Evolutionary conservation across 352 stramenopile genomes (phyloP), one percentile per base, ranked within the genome.

Genomic region (Phytophthora melonis): DNA sequence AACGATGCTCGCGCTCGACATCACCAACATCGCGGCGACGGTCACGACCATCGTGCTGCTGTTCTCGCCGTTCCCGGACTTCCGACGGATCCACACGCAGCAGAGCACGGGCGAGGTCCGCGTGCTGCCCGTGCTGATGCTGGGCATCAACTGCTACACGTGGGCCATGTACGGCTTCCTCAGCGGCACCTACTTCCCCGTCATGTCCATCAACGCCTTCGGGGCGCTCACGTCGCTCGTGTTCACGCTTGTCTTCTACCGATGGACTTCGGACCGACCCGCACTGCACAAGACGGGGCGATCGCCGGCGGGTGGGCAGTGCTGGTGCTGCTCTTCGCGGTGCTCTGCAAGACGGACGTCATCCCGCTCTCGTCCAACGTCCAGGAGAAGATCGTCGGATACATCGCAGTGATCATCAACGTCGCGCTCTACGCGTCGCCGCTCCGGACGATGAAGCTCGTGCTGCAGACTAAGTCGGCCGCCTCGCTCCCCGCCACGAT

Each of bases 111-210:
- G 75, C 19, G 67, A 75, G 56, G 75, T 78, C 19, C 75, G 71
- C 1, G 55, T 79, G 23, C 50, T 82, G 11, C 75, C 75, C 5
- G 61, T 82, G 58, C 21, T 79, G 21, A 78, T 78, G 57, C 57
- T 79, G 2, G 59, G 60, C 52, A 63, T 67, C 68, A 82, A 82
- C 63, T 79, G 75, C 75, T 77, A 74, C 66, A 70, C 61, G 10
- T 81, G 74, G 74, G 47, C 68, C 60, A 56, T 58, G 39, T 81
- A 81, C 32, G 70, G 74, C 16, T 72, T 68, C 43, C 74, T 81
- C 14, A 75, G 58, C 25, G 58, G 34, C 23, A 65, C 54, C 39
- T 70, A 72, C 65, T 81, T 75, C 70, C 74, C 74, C 34, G 63
- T 81, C 32, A 77, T 77, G 64, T 68, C 72, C 60, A 43, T 81